Base-by-base conservation (phyloP, 1,284 basidiomycete genomes). In the Heliocybe sulcata region DNA sequence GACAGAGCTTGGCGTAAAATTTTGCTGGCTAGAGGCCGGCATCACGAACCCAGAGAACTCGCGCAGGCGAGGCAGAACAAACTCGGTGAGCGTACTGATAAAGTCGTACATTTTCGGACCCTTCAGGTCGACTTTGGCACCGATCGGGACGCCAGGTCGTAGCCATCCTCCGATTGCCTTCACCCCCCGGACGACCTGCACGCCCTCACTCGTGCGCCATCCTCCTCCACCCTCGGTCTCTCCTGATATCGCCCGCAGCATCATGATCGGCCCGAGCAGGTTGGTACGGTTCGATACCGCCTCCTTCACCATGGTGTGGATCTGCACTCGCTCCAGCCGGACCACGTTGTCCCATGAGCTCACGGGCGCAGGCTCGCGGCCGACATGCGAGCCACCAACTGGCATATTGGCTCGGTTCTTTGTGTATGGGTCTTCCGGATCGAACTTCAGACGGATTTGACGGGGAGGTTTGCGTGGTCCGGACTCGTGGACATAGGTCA, bases 91-190 rank as follows among this genome's bases (percentile, higher is more conserved):
- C 6, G 84, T 85, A 58, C 87, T 85, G 57, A 99, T 74, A 71
- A 99, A 98, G 63, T 94, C 89, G 76, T 93, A 98, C 88, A 98
- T 98, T 59, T 87, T 83, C 52, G 90, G 86, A 9, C 94, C 95
- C 64, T 84, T 85, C 61, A 99, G 72, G 64, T 92, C 90, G 58
- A 98, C 94, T 73, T 94, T 94, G 60, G 84, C 92, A 55, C 93
- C 92, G 27, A 91, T 75, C 0, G 96, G 93, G 61, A 92, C 74
- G 23, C 91, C 90, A 0, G 84, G 83, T 27, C 96, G 80, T 35
- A 96, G 81, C 90, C 94, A 98, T 0, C 88, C 86, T 12, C 91
- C 88, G 22, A 93, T 86, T 45, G 85, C 83, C 64, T 88, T 91
- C 61, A 85, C 87, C 1, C 90, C 90, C 35, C 75, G 74, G 52